Percentiles rank a stretch among this genome's conserved stretches.
Conservation (phyloP, 352 stramenopile species). For the Pythium sp. region DNA sequence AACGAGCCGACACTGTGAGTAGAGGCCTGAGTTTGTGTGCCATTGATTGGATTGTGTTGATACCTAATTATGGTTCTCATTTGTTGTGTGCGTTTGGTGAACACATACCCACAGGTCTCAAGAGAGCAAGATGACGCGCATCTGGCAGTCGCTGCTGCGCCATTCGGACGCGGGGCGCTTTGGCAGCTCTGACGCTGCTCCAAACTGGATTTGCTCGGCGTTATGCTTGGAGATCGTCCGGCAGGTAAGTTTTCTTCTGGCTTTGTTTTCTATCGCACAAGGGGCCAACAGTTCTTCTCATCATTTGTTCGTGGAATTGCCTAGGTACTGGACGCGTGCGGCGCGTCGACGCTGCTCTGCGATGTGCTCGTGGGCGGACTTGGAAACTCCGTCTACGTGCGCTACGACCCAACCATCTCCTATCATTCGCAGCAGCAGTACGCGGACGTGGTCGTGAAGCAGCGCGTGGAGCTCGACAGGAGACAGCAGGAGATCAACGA, state of each 20-base stretch:
- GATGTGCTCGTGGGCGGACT: constrained; percentile 52
- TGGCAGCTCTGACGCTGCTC: constrained; percentile 21
- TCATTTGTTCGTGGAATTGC: not conserved
- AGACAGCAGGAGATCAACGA: constrained; percentile 20
- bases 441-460: constrained; percentile 29
- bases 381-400: constrained; percentile 57
- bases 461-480: constrained; percentile 16
- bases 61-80: not conserved
- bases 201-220: constrained; percentile 57
- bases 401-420: constrained; percentile 38
- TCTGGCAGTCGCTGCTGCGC: constrained; percentile 59
- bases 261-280: not conserved
- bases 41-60: not conserved
- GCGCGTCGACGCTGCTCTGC: constrained; percentile 33
- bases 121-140: constrained; percentile 47
- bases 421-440: constrained; percentile 42
- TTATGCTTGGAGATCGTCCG: constrained; percentile 52
- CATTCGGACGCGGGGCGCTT: constrained; percentile 60
- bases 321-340: constrained; percentile 31
- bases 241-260: constrained; percentile 18
- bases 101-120: constrained; percentile 17
- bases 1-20: constrained; percentile 22
- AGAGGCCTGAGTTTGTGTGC: not conserved
- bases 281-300: not conserved
- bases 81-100: not conserved